phyloP scores from a whole-genome alignment of 306 rosid species.

The Cicer chorassanicum region DNA sequence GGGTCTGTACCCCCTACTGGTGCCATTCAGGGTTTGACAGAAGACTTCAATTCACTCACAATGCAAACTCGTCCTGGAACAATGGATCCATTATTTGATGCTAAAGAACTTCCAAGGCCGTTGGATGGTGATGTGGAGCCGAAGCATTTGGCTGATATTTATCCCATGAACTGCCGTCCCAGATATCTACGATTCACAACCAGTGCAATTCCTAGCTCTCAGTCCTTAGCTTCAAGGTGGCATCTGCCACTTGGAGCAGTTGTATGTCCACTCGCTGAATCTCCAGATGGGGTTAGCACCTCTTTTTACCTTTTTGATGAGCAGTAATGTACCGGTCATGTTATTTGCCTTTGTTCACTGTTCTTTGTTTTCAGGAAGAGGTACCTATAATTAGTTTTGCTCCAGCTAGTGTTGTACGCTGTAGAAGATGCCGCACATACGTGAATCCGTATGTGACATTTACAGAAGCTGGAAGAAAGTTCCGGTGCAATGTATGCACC shows the following conservation, averaged over 20 bases:
- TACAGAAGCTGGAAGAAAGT: constrained; percentile 96
- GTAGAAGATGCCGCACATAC: constrained; percentile 97
- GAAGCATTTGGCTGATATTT: constrained; percentile 59
- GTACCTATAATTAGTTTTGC: constrained; percentile 86
- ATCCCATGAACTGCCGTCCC: constrained; percentile 76
- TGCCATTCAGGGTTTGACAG: constrained; percentile 76
- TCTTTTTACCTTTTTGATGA: constrained; percentile 42
- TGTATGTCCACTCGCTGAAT: constrained; percentile 97
- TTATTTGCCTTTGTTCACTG: constrained; percentile 33
- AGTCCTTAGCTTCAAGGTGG: constrained; percentile 97
- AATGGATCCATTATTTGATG: constrained; percentile 74
- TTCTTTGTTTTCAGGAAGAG: constrained; percentile 72
- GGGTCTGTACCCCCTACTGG: constrained; percentile 68
- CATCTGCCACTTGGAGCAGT: constrained; percentile 98
- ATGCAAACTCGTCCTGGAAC: constrained; percentile 89
- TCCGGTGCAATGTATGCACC: constrained; percentile 91
- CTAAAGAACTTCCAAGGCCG: constrained; percentile 86
- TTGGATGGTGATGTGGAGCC: constrained; percentile 88
- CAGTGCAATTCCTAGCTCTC: constrained; percentile 84
- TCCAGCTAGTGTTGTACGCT: constrained; percentile 85
- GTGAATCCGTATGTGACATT: constrained; percentile 91
- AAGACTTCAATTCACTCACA: constrained; percentile 85
- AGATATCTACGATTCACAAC: constrained; percentile 87
- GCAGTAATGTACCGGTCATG: constrained; percentile 17
- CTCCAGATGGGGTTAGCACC: constrained; percentile 82